phyloP scores from a whole-genome alignment of 148 eudicot genomes.

The Fagopyrum homotropicum region DNA sequence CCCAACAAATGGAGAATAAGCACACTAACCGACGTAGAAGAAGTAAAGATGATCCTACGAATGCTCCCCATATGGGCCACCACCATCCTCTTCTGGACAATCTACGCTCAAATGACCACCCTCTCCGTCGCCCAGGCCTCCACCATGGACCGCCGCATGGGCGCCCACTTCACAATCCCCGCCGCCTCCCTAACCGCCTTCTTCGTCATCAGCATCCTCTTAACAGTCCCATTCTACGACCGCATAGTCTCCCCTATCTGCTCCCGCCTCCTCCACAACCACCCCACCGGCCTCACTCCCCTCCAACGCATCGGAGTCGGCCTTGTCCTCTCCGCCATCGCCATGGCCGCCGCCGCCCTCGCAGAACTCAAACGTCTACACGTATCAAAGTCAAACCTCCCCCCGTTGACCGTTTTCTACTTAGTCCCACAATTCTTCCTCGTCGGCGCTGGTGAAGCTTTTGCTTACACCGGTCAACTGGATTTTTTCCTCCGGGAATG shows the following conservation, averaged over 20 bases:
- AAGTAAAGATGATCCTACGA: conserved; percentile 68
- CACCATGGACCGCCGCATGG: conserved; percentile 79
- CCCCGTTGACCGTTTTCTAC: conserved; percentile 68
- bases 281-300: conserved; percentile 62
- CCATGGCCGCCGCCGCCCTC: conserved; percentile 68
- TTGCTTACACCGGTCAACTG: conserved; percentile 76
- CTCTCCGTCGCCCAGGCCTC: conserved; percentile 87
- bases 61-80: conserved; percentile 98
- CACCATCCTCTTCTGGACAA: conserved; percentile 81
- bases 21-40: conserved; percentile 80
- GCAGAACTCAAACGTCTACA: conserved; percentile 51
- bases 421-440: conserved; percentile 68
- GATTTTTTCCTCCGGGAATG: conserved; percentile 93
- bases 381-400: conserved; percentile 26
- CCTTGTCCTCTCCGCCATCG: conserved; percentile 50
- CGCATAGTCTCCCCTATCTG: conserved; percentile 44
- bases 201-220: conserved; percentile 71
- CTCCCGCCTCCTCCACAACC: conserved; percentile 28
- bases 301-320: conserved; percentile 74
- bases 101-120: conserved; percentile 93
- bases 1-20: conserved; percentile 51
- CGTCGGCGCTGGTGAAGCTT: conserved; percentile 88
- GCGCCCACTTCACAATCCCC: conserved; percentile 58
- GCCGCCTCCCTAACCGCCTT: conserved; percentile 76
- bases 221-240: conserved; percentile 72